Conservation (phyloP, 2,329 filamentous ascomycete species). For the Teratosphaeria pseudoeucalypti region DNA sequence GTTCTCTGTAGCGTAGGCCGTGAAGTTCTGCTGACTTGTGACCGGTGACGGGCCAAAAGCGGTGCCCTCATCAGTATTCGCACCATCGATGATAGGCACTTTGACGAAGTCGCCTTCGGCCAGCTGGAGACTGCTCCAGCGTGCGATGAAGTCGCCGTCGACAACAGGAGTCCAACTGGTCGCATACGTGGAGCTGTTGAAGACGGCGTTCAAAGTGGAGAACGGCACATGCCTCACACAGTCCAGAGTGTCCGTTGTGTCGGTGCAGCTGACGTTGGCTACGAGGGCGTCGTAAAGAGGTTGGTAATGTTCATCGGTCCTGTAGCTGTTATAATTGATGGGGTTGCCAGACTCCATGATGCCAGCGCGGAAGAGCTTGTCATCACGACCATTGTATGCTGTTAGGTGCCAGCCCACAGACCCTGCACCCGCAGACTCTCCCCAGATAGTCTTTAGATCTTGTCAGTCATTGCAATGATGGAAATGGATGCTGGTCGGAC, state of each 20-base stretch:
- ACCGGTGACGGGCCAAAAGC: slow-evolving; percentile 27
- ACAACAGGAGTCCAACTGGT: slow-evolving; percentile 19
- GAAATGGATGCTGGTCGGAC: slow-evolving; percentile 20
- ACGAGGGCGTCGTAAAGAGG: slow-evolving; percentile 55
- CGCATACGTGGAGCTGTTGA: slow-evolving; percentile 14
- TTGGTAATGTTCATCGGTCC: slow-evolving; percentile 30
- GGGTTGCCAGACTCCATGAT: slow-evolving; percentile 34
- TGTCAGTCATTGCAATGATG: not conserved
- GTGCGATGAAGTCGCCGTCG: slow-evolving; percentile 40
- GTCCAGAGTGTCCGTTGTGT: slow-evolving; percentile 46
- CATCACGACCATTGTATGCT: slow-evolving; percentile 38
- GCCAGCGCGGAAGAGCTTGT: slow-evolving; percentile 36
- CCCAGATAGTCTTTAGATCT: not conserved
- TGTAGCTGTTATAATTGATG: slow-evolving; percentile 13
- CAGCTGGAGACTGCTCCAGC: slow-evolving; percentile 37
- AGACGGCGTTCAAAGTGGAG: slow-evolving; percentile 17
- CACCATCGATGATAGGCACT: slow-evolving; percentile 38
- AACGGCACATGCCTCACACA: slow-evolving; percentile 49
- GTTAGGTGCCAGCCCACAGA: slow-evolving; percentile 38
- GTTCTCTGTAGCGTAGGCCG: slow-evolving; percentile 31
- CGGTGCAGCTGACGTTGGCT: slow-evolving; percentile 47
- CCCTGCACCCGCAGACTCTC: slow-evolving; percentile 31
- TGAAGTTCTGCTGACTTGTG: slow-evolving; percentile 31
- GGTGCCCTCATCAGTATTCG: slow-evolving; percentile 42
- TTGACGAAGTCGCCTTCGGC: slow-evolving; percentile 31